Evolutionary conservation across 2,329 filamentous ascomycete genomes (phyloP), one percentile per base, ranked within the genome.

Genomic region (Arthroderma sp.): DNA sequence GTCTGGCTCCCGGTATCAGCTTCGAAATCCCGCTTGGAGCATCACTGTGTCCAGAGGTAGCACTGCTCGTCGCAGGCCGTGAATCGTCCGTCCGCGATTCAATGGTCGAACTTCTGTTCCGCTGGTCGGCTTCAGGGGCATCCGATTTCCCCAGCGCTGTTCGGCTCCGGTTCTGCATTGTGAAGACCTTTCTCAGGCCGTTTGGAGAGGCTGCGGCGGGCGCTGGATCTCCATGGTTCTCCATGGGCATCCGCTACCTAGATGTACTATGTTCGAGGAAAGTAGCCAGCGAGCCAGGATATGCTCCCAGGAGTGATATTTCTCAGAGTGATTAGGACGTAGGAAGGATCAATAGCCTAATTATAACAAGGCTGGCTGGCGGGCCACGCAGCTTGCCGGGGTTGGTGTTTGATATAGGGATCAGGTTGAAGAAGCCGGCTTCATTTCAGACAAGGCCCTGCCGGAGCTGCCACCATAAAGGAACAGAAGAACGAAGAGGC

Each of bases 1-100:
- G 69, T 31, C 59, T 60, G 23, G 60, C 49, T 11, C 70, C 68
- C 25, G 72, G 68, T 56, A 81, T 73, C 57, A 82, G 67, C 62
- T 77, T 79, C 9, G 79, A 77, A 61, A 83, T 73, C 56, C 77
- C 76, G 62, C 71, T 75, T 51, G 67, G 61, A 44, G 67, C 66
- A 64, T 72, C 73, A 55, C 65, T 71, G 53, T 38, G 60, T 25
- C 69, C 17, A 4, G 28, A 51, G 25, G 47, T 13, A 51, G 47
- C 73, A 47, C 71, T 70, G 56, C 66, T 68, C 23, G 71, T 70
- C 51, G 72, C 68, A 28, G 68, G 68, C 60, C 70, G 73, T 2
- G 47, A n/a, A 7, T 51, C 47, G 25, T 51, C 47, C 47, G 28
- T n/a, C 25, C 67, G 68, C 61, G 68, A 65, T 55, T 74, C 72